Evolutionary conservation across 345 rosid species (phyloP), one percentile per base, ranked within the genome.

Genomic region (Acer negundo): DNA sequence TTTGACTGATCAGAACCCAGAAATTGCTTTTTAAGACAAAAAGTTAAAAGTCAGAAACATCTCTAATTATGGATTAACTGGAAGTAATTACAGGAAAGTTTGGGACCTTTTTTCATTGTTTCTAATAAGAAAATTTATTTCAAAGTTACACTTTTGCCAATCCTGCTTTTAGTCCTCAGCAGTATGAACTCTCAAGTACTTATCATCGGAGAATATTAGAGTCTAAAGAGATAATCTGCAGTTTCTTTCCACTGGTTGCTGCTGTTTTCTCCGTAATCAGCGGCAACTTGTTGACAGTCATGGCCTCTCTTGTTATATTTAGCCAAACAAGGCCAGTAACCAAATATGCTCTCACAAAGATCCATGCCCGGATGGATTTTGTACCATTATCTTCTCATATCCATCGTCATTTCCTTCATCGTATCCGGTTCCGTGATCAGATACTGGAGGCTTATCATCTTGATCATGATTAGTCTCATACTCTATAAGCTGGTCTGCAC

Each of bases 181-280:
- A 35, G 38, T 35, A 6, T 35, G 38, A 35, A 35, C 38, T 35
- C 38, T 35, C 6, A 35, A 8, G 2, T 10, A 63, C 40, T n/a
- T n/a, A 46, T 65, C 77, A n/a, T 64, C 70, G 20, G n/a, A 75
- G 65, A 64, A 49, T 51, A 10, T 65, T 6, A 31, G 20, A 75
- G 89, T 9, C 98, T 97, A 10, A 94, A 94, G 68, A 92, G 82
- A 80, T 87, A 92, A 85, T 92, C 93, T 2, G 90, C 89, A 66
- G 92, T 85, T 26, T 75, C 80, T 67, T 89, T 80, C 94, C 93
- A 89, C 10, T 80, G 87, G 65, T 80, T 79, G 51, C 69, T 58
- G 24, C 77, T 46, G 70, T 73, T 77, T 44, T 79, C 81, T 79
- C 81, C 75, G 23, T 53, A 53, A 51, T 82, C 74, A 42, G 69